phyloP scores from a whole-genome alignment of 1,139 yeast genomes.

The Geotrichum siamense region DNA sequence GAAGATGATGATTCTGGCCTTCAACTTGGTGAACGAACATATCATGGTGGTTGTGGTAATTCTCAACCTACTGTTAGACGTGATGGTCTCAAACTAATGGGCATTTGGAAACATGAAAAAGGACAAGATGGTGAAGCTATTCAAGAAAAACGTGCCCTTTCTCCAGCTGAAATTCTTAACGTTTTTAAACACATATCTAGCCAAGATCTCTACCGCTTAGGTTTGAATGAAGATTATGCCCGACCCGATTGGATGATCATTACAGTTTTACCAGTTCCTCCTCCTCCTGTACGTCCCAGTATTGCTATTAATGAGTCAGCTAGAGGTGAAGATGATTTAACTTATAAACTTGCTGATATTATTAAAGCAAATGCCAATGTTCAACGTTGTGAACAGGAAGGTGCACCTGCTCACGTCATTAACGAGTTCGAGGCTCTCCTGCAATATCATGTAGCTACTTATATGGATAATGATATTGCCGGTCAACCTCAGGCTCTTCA shows the following conservation, averaged over 20 bases:
- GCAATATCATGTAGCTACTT: slow-evolving; percentile 98
- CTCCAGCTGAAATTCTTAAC: slow-evolving; percentile 82
- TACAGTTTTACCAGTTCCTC: slow-evolving; percentile 98
- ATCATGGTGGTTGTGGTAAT: slow-evolving; percentile 98
- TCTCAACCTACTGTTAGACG: slow-evolving; percentile 92
- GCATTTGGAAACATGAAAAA: slow-evolving; percentile 93
- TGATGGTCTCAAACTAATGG: slow-evolving; percentile 93
- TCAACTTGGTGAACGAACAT: slow-evolving; percentile 37
- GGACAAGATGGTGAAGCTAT: slow-evolving; percentile 72
- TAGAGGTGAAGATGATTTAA: slow-evolving; percentile 98
- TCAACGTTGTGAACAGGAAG: slow-evolving; percentile 93
- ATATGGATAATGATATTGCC: slow-evolving; percentile 99
- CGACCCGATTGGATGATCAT: slow-evolving; percentile 98
- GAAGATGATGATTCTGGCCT: slow-evolving; percentile 45
- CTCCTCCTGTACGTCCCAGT: slow-evolving; percentile 98
- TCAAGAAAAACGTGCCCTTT: slow-evolving; percentile 84
- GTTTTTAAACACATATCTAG: slow-evolving; percentile 87
- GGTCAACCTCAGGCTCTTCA: slow-evolving; percentile 99
- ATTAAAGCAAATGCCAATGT: slow-evolving; percentile 94
- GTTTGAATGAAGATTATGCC: slow-evolving; percentile 92
- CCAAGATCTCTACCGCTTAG: slow-evolving; percentile 74
- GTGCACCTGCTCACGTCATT: slow-evolving; percentile 97
- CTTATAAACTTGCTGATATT: slow-evolving; percentile 94
- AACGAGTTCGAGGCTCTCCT: slow-evolving; percentile 92
- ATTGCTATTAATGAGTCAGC: slow-evolving; percentile 98